Evolutionary conservation across 1,284 basidiomycete species (phyloP), one percentile per base, ranked within the genome.

Genomic region (Takashimella koratensis): DNA sequence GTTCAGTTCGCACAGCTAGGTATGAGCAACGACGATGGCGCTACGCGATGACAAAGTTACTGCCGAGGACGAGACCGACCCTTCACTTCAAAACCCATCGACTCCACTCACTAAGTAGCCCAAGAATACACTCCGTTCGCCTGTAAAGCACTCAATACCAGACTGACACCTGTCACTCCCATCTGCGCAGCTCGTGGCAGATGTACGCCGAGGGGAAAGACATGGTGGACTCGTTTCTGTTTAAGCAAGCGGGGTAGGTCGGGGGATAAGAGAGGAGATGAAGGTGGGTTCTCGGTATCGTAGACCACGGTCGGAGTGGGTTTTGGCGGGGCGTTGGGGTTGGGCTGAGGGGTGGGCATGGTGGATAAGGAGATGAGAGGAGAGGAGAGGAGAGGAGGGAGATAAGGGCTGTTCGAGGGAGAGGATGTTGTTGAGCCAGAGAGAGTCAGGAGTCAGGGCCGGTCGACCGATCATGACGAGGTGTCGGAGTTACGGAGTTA

Each of bases 111-210:
- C 67, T 76, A 76, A 1, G 73, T 73, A 2, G 73, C 72, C 74
- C 74, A 76, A 49, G 65, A 73, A 57, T 75, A 76, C n/a, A 75
- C 74, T n/a, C 75, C 75, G 55, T 76, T 75, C 1, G 75, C 73
- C 55, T 71, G 71, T 0, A 75, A 41, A 4, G 73, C 66, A 26
- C 67, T 69, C 26, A 70, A 25, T 2, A 47, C 56, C 10, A 76
- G 72, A 51, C 60, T 62, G 4, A 67, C 22, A 42, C 70, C 70
- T 24, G 70, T 76, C 45, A 75, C 55, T 3, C 53, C 56, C 3
- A 67, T 55, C 39, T 68, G 66, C 2, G 63, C 27, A 1, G 49
- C 52, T 13, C 63, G 52, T 3, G 70, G 66, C 5, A 36, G 10
- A 36, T 36, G 30, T 16, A 36, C 8, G 30, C 30, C 30, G 10